These are phyloP conservation scores for Blastocystis sp. DNA, from an alignment of 352 stramenopile species.

Conservation along the genomic window DNA sequence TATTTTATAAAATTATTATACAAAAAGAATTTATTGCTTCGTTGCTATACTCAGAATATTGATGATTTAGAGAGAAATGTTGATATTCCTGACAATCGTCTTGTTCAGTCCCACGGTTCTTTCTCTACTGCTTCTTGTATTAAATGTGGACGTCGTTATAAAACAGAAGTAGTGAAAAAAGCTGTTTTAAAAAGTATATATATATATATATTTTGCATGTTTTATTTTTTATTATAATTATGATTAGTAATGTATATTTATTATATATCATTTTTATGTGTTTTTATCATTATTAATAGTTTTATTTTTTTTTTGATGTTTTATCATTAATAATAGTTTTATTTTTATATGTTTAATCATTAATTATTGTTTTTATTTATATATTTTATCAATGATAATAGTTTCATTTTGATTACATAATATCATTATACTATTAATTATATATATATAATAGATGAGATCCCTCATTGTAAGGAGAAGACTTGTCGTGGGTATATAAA, in stretches of 20 bases:
- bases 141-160: conserved; percentile 47
- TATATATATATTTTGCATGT: conserved; percentile 10
- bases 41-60: conserved; percentile 91
- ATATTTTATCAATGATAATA: no score
- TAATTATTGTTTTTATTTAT: no score
- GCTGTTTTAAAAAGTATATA: no score
- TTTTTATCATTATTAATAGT: no score
- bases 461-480: conserved; percentile 42
- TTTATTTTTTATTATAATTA: no score
- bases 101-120: conserved; percentile 77
- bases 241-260: no score
- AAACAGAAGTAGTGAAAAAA: conserved; percentile 37
- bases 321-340: no score
- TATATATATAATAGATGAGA: conserved; percentile 26
- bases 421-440: no score
- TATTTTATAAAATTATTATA: conserved; percentile 72
- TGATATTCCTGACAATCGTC: conserved; percentile 56
- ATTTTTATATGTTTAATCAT: no score
- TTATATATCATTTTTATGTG: no score
- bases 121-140: conserved; percentile 69
- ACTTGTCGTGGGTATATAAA: conserved; percentile 80
- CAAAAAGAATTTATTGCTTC: conserved; percentile 66
- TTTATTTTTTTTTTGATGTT: no score
- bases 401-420: no score
- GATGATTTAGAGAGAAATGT: conserved; percentile 74